phyloP scores from a whole-genome alignment of 768 basidiomycete genomes.

The Tulasnella sp. region DNA sequence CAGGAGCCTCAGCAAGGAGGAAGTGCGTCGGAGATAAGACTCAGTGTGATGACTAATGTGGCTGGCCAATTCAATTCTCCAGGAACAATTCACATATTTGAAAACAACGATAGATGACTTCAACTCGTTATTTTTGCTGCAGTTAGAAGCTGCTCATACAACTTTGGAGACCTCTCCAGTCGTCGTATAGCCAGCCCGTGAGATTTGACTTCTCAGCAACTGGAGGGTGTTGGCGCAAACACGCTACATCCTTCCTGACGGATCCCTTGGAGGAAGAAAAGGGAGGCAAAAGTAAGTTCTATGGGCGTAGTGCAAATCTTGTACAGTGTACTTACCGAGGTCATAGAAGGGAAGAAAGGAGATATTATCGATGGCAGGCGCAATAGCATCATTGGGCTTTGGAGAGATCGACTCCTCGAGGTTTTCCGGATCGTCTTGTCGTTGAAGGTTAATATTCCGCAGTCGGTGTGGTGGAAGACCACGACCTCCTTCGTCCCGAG shows the following conservation, averaged over 20 bases:
- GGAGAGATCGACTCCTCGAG: constrained; percentile 38
- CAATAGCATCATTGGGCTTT: constrained; percentile 20
- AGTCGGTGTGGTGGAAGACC: constrained; percentile 59
- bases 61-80: too few species aligned
- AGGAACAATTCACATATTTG: too few species aligned
- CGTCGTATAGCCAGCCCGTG: constrained; percentile 56
- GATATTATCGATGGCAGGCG: constrained; percentile 33
- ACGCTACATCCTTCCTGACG: constrained; percentile 48
- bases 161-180: constrained; percentile 40
- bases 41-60: too few species aligned
- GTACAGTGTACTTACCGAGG: constrained; percentile 17
- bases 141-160: background rate
- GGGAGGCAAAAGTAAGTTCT: background rate
- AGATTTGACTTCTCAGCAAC: constrained; percentile 35
- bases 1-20: too few species aligned
- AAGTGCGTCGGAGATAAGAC: too few species aligned
- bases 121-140: too few species aligned
- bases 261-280: constrained; percentile 24
- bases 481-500: constrained; percentile 59
- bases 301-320: background rate
- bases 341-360: constrained; percentile 46
- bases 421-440: constrained; percentile 34
- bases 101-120: too few species aligned
- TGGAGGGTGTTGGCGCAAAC: constrained; percentile 44
- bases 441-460: constrained; percentile 60